Conservation (phyloP, 352 stramenopile genomes). For the Globisporangium canariense region DNA sequence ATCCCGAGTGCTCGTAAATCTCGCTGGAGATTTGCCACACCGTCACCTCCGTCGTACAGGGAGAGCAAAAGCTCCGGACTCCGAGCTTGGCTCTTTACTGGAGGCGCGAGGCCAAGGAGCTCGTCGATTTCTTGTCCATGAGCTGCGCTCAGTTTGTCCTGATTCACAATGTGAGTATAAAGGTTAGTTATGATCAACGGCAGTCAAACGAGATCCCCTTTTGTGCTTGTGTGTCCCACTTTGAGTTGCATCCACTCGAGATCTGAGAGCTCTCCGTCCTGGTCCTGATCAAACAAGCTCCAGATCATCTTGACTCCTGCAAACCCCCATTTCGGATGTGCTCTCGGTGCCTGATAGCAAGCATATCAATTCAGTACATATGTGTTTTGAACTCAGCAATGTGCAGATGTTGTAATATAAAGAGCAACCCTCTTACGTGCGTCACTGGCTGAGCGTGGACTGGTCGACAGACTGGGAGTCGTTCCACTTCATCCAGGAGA, state of each 20-base stretch:
- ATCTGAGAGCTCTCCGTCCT: slow-evolving; percentile 24
- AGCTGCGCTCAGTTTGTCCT: slow-evolving; percentile 26
- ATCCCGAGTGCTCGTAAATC: slow-evolving; percentile 44
- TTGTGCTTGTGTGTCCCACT: slow-evolving; percentile 12
- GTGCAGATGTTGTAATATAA: not conserved
- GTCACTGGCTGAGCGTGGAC: not conserved
- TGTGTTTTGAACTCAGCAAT: not conserved
- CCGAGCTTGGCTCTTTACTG: not conserved
- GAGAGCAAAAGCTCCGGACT: slow-evolving; percentile 17
- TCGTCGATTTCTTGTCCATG: slow-evolving; percentile 25
- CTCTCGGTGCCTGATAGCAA: not conserved
- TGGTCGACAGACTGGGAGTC: slow-evolving; percentile 25
- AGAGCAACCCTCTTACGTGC: not conserved
- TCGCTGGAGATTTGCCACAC: slow-evolving; percentile 21
- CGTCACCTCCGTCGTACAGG: slow-evolving; percentile 29
- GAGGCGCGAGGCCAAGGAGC: slow-evolving; percentile 10
- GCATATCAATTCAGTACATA: not conserved
- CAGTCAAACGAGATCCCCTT: not conserved
- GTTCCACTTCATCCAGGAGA: slow-evolving; percentile 30
- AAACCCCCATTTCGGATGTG: slow-evolving; percentile 26
- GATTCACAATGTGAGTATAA: not conserved
- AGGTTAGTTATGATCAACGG: not conserved
- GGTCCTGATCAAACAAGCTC: slow-evolving; percentile 30
- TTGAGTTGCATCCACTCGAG: slow-evolving; percentile 36
- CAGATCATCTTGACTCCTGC: slow-evolving; percentile 41